Base-by-base conservation (phyloP, 1,284 basidiomycete genomes). In the Apiotrichum siamense region DNA sequence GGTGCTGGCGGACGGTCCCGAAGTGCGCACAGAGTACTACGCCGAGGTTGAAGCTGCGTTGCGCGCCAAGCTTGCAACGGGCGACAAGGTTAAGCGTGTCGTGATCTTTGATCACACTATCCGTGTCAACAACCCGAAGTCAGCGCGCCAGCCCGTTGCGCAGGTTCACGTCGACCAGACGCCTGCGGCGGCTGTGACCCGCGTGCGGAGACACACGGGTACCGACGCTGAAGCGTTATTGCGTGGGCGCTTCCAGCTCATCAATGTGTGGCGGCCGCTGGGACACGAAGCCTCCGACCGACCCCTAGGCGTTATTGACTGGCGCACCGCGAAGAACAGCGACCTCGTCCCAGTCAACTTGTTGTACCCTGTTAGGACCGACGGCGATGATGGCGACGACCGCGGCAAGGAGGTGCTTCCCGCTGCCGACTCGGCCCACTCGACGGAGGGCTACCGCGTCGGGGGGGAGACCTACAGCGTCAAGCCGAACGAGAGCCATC, bases 211-310 rank as follows among this genome's bases (percentile, higher is more conserved):
- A 18, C 57, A 58, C 38, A 33, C 50, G 13, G 50, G 40, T n/a
- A 37, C 25, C 24, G 52, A 55, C 4, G 57, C 50, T 11, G 57
- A 58, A 18, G 47, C 41, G 24, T 44, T 58, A 6, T 50, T 58
- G 20, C 39, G 52, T 41, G 45, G 50, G 27, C 50, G 53, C 17
- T 52, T 45, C 49, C 57, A 58, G 50, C 52, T 58, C 31, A 58
- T 58, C 50, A 58, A 58, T 42, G 57, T 58, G 18, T 58, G 57
- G 57, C 52, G 57, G 0, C 57, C 57, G 12, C 47, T 58, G 15
- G 52, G 41, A 1, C 47, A 55, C 35, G 32, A 44, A 3, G 52
- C 53, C 23, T 21, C 29, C 13, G 57, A 58, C 35, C 40, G 40
- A 37, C 57, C 57, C 0, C 44, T 58, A 5, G 57, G 47, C 18